These are phyloP conservation scores for Aspergillus incahuasiensis DNA, from an alignment of 495 filamentous ascomycete species.

Conservation along the genomic window DNA sequence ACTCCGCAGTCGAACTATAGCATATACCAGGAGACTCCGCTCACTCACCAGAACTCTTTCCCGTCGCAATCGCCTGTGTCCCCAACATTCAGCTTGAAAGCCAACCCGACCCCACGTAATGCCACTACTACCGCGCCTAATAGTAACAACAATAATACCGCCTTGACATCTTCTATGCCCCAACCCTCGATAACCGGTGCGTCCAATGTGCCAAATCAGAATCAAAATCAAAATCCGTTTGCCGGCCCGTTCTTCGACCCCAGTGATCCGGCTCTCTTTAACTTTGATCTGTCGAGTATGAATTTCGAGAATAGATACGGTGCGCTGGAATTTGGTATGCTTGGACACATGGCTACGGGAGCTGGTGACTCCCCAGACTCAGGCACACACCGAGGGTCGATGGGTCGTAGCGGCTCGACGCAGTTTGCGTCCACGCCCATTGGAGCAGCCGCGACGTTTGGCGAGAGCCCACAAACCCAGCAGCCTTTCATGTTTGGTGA, in stretches of 20 bases:
- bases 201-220: constrained; percentile 28
- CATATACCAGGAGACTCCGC: constrained; percentile 36
- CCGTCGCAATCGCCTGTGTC: constrained; percentile 67
- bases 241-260: constrained; percentile 70
- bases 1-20: constrained; percentile 37
- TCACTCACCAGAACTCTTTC: constrained; percentile 47
- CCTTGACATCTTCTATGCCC: constrained; percentile 29
- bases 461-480: constrained; percentile 42
- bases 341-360: constrained; percentile 87
- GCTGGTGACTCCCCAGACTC: constrained; percentile 74
- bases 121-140: constrained; percentile 21
- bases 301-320: constrained; percentile 97
- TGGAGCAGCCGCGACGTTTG: constrained; percentile 29
- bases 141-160: constrained; percentile 5
- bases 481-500: constrained; percentile 47
- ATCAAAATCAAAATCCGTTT: constrained; percentile 50
- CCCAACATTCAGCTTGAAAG: constrained; percentile 55
- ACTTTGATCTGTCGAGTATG: constrained; percentile 86
- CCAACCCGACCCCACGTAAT: constrained; percentile 33
- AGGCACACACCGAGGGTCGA: constrained; percentile 44
- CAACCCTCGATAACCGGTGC: constrained; percentile 32
- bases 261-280: constrained; percentile 84
- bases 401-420: constrained; percentile 44
- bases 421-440: constrained; percentile 40
- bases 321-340: constrained; percentile 87